Conservation (phyloP, 306 rosid genomes). For the Castanea crenata region DNA sequence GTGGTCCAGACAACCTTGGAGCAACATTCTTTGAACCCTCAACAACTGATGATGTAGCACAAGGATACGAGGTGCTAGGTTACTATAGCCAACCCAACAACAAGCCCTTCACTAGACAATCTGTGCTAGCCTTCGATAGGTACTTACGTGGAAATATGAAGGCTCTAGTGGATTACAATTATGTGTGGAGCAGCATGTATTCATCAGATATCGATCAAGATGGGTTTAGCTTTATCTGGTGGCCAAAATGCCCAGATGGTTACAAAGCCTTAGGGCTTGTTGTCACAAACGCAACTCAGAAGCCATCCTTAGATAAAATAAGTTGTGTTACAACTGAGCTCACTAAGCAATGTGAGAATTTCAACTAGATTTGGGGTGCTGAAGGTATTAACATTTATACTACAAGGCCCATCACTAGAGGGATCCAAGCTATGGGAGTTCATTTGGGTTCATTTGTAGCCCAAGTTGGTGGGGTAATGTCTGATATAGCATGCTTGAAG, state of each 20-base stretch:
- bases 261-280: constrained; percentile 65
- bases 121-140: too few species aligned
- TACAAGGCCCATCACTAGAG: too few species aligned
- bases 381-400: too few species aligned
- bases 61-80: constrained; percentile 62
- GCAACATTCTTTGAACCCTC: constrained; percentile 67
- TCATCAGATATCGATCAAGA: constrained; percentile 35
- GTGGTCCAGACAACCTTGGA: constrained; percentile 61
- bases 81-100: constrained; percentile 68
- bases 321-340: constrained; percentile 40
- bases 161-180: constrained; percentile 52
- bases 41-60: constrained; percentile 28
- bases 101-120: constrained; percentile 48
- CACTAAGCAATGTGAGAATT: too few species aligned
- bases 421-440: too few species aligned
- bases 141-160: not conserved
- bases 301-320: constrained; percentile 60
- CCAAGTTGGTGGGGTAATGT: too few species aligned
- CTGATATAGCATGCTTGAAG: too few species aligned
- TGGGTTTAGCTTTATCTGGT: constrained; percentile 53
- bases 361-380: too few species aligned
- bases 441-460: too few species aligned
- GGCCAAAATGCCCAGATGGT: constrained; percentile 58
- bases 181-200: constrained; percentile 52
- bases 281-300: constrained; percentile 44